These are phyloP conservation scores for Calonectria leucothoes DNA, from an alignment of 2,329 filamentous ascomycete genomes.

Conservation along the genomic window DNA sequence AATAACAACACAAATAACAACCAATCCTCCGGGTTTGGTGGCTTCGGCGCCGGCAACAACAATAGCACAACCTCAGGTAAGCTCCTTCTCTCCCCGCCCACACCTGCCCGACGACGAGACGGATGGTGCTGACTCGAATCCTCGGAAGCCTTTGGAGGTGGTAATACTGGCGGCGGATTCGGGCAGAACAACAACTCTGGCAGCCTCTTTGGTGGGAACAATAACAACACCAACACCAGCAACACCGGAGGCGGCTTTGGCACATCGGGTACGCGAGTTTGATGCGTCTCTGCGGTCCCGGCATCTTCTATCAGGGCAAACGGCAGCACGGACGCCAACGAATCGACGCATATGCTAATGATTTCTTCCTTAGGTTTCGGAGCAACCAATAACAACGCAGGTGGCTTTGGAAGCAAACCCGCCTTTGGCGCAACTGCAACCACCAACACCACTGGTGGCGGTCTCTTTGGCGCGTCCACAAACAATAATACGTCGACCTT, in stretches of 20 bases:
- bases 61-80: conserved; percentile 63
- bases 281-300: conserved; percentile 24
- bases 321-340: conserved; percentile 11
- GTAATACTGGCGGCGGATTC: conserved; percentile 53
- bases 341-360: conserved; percentile 33
- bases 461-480: conserved; percentile 59
- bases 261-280: conserved; percentile 45
- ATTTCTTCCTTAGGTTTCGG: conserved; percentile 49
- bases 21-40: conserved; percentile 64
- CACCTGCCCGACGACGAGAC: conserved; percentile 12
- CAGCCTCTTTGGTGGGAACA: conserved; percentile 58
- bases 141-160: conserved; percentile 48
- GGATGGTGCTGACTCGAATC: conserved; percentile 41
- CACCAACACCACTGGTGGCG: conserved; percentile 53
- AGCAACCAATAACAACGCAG: conserved; percentile 46
- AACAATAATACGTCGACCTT: conserved; percentile 53
- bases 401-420: conserved; percentile 59
- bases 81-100: conserved; percentile 46
- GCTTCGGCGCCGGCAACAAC: conserved; percentile 60
- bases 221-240: conserved; percentile 44
- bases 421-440: conserved; percentile 63
- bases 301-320: conserved; percentile 32
- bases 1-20: conserved; percentile 58
- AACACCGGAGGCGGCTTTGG: conserved; percentile 50
- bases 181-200: conserved; percentile 53